Base-by-base conservation (phyloP, 495 filamentous ascomycete genomes). In the Talaromyces proteolyticus region DNA sequence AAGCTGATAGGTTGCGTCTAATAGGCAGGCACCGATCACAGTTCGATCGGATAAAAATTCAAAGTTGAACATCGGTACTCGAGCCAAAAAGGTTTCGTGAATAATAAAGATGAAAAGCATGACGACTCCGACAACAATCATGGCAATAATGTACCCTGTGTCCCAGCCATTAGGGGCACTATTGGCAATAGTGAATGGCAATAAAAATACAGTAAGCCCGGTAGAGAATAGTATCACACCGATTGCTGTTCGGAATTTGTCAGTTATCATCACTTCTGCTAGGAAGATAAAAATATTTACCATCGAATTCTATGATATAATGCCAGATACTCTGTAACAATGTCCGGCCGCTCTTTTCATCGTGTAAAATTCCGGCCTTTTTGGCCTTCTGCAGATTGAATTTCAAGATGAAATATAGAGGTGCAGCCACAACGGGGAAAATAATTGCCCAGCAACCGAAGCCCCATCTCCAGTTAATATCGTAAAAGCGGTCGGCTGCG, bases 41-140 rank as follows among this genome's bases (percentile, higher is more conserved):
- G 85, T 88, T 7, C 83, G 82, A 44, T 86, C 72, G 40, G 50
- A 59, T 22, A 90, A 63, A 3, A 86, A 71, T n/a, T 68, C 54
- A 54, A 70, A 82, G 11, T 75, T 75, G 34, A 90, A 67, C 60
- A 90, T 83, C 0, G 72, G 71, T 22, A 58, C 59, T 16, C 75
- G 75, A 3, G 85, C 74, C 6, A 75, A 34, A 55, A 59, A 75
- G 37, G 64, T 64, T 62, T 88, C 84, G 54, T 72, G 84, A 3
- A 81, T 20, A 14, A 55, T 66, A 53, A 89, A 87, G 21, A 66
- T 57, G 53, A 81, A 57, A 25, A 82, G 52, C n/a, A 80, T 56
- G 0, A 75, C 39, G 21, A 69, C 59, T 14, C 83, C 80, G 42
- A 81, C 57, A 38, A 81, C 57, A 23, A 81, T 49, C 52, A 81